phyloP scores from a whole-genome alignment of 2,329 filamentous ascomycete genomes.

The Exophiala xenobiotica region DNA sequence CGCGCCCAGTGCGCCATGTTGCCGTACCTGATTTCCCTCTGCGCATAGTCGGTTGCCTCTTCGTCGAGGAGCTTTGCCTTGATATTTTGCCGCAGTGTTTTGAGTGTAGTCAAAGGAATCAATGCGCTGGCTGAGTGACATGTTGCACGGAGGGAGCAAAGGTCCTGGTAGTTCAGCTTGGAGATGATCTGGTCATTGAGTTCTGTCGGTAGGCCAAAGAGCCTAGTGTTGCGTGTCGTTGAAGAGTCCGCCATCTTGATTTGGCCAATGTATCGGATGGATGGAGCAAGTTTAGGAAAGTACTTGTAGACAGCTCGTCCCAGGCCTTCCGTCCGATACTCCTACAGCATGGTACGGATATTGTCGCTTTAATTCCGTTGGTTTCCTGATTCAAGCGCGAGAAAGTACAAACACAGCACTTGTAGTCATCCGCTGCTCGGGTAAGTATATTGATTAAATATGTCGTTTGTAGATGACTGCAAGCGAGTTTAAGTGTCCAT shows the following conservation, averaged over 20 bases:
- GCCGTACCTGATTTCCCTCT: not conserved
- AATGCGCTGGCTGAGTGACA: not conserved
- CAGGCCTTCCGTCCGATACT: too few species aligned
- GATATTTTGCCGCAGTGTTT: not conserved
- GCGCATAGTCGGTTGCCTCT: slow-evolving; percentile 7
- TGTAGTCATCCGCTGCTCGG: too few species aligned
- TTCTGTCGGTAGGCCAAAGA: slow-evolving; percentile 7
- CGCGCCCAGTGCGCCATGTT: slow-evolving; percentile 11
- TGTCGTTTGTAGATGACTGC: too few species aligned
- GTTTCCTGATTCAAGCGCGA: too few species aligned
- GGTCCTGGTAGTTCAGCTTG: slow-evolving; percentile 8
- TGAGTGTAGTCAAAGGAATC: not conserved
- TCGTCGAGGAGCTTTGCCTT: slow-evolving; percentile 2
- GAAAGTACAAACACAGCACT: too few species aligned
- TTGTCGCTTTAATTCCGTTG: too few species aligned
- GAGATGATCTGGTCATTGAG: slow-evolving; percentile 6
- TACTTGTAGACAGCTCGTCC: too few species aligned
- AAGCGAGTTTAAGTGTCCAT: too few species aligned
- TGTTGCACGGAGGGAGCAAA: slow-evolving; percentile 9
- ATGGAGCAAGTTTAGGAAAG: slow-evolving; percentile 58
- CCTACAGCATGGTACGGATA: too few species aligned
- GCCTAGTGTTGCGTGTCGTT: slow-evolving; percentile 34
- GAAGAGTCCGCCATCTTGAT: slow-evolving; percentile 47
- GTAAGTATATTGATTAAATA: too few species aligned
- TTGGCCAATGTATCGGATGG: slow-evolving; percentile 57